Base-by-base conservation (phyloP, 1,139 yeast genomes). In the Kurtzmaniella natalensis region DNA sequence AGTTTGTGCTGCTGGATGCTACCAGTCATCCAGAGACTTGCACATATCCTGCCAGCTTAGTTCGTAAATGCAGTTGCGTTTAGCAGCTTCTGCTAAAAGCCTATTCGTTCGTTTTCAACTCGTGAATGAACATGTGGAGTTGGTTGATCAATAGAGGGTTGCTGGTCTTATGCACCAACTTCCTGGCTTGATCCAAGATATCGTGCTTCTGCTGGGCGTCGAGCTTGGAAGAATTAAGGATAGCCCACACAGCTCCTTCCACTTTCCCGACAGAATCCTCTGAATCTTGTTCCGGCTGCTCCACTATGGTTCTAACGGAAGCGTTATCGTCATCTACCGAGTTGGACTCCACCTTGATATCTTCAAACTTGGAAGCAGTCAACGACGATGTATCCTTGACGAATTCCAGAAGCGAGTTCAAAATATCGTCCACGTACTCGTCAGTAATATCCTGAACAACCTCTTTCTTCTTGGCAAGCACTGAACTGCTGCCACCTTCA, bases 311-410 rank as follows among this genome's bases (percentile, higher is more conserved):
- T n/a, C 26, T 23, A 2, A 31, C 20, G 8, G 26, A 28, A 16
- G 35, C 28, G 13, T 21, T 18, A 7, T 27, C 28, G 17, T 24
- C 28, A 3, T 25, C 27, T 9, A 28, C 22, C 5, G 31, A 11
- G 23, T 18, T 14, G 24, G n/a, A 14, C 9, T 19, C 25, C n/a
- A 19, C 28, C 2, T 18, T n/a, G 18, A 26, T 26, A 26, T 26
- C 36, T 6, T 47, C 50, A 39, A 68, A 68, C n/a, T 50, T 49
- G 16, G 52, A 51, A 18, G 51, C 52, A 38, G 59, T 67, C 18
- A 43, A 43, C 2, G 42, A 40, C 0, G 53, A 52, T 9, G 55
- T 57, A 1, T 33, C 43, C 5, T 46, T 45, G 8, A 65, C 44
- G 37, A 64, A 66, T 0, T 33, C 35, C 7, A 53, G 45, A 15